phyloP scores from a whole-genome alignment of 495 filamentous ascomycete species.

The Tuber umbilicatum region DNA sequence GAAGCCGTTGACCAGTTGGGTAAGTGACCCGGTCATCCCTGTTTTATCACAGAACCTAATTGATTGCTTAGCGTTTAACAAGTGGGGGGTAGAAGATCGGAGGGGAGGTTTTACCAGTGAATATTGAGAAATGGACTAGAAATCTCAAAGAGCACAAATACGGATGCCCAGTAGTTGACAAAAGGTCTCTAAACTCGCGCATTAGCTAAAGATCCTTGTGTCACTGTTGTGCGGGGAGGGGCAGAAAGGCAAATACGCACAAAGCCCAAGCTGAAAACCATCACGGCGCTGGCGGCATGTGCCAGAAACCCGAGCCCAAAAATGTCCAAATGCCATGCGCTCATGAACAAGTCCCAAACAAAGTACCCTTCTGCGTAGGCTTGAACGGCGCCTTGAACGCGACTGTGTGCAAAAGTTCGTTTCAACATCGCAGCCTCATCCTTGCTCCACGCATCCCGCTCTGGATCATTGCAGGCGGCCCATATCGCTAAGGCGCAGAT shows the following conservation, averaged over 20 bases:
- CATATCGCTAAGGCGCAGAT: conserved; percentile 73
- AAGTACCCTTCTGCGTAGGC: conserved; percentile 91
- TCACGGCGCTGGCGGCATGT: conserved; percentile 76
- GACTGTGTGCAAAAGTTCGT: conserved; percentile 87
- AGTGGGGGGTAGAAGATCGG: not conserved
- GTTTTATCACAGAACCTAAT: conserved; percentile 83
- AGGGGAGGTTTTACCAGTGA: conserved; percentile 60
- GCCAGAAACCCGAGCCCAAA: conserved; percentile 87
- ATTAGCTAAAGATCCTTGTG: not conserved
- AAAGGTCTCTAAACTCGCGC: conserved; percentile 67
- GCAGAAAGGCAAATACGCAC: conserved; percentile 52
- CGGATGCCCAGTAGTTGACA: conserved; percentile 81
- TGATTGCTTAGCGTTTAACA: not conserved
- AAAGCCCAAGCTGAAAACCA: conserved; percentile 85
- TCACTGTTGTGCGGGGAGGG: not conserved
- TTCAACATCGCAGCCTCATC: conserved; percentile 59
- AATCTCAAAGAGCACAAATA: conserved; percentile 97
- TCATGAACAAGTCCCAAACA: conserved; percentile 80
- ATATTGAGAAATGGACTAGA: conserved; percentile 90
- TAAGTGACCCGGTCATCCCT: conserved; percentile 74
- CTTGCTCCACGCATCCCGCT: conserved; percentile 51
- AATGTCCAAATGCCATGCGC: conserved; percentile 60
- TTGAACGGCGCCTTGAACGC: conserved; percentile 71
- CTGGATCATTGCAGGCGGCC: conserved; percentile 72
- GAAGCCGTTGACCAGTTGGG: conserved; percentile 85